Percentiles rank a stretch among this genome's conserved stretches.
phyloP scores from a whole-genome alignment of 176 grass and related monocot species.

The Hyparrhenia diplandra region DNA sequence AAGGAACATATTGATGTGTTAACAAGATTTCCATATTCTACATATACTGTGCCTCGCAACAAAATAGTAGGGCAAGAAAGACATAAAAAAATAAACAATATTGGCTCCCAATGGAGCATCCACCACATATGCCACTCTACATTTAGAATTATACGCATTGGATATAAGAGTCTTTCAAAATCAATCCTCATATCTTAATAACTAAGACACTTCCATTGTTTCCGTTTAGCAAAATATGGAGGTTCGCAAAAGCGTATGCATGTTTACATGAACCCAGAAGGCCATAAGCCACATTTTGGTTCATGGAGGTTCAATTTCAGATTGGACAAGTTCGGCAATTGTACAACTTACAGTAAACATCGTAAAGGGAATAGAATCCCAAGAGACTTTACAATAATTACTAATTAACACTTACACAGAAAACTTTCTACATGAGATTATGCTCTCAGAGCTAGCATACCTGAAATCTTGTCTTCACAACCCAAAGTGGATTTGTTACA shows the following conservation, averaged over 20 bases:
- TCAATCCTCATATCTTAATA: background rate
- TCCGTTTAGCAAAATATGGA: background rate
- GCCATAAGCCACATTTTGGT: background rate
- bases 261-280: background rate
- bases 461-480: slow-evolving; percentile 98
- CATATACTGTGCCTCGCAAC: background rate
- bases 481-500: slow-evolving; percentile 94
- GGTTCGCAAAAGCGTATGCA: background rate
- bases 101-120: background rate
- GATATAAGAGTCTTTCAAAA: background rate
- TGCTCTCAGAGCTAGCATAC: slow-evolving; percentile 33
- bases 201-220: background rate
- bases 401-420: background rate
- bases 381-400: background rate
- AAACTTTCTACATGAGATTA: background rate
- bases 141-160: background rate
- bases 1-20: slow-evolving; percentile 1
- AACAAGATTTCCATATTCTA: background rate
- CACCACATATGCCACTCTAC: background rate
- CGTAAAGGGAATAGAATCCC: background rate
- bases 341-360: background rate
- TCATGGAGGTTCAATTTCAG: background rate
- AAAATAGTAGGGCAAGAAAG: background rate
- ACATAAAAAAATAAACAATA: background rate
- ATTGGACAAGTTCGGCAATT: background rate